A percentile compares a stretch with the other conserved stretches of the same genome.
These are phyloP conservation scores for Clonostachys sp. DNA, from an alignment of 2,329 filamentous ascomycete species.

Conservation along the genomic window DNA sequence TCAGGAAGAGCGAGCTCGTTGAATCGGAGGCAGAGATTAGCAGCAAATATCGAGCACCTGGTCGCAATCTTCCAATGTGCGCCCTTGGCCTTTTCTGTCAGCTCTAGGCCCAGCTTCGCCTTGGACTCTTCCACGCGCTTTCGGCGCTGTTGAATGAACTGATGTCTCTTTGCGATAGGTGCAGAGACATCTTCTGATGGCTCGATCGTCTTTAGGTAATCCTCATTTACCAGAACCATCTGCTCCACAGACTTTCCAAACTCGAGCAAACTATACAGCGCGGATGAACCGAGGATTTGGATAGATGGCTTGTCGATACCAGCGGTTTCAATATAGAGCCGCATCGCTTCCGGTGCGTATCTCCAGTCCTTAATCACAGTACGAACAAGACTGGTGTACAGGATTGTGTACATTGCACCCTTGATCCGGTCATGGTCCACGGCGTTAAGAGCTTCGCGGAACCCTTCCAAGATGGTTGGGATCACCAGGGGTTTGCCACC, in stretches of 20 bases:
- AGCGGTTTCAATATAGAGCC: conserved; percentile 83
- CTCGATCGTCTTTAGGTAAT: conserved; percentile 65
- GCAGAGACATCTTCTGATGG: conserved; percentile 60
- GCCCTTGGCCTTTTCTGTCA: conserved; percentile 70
- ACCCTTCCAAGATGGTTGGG: conserved; percentile 73
- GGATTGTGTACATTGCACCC: conserved; percentile 83
- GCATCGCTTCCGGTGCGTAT: conserved; percentile 85
- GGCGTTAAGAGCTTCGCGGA: conserved; percentile 72
- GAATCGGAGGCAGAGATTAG: conserved; percentile 88
- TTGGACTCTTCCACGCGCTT: conserved; percentile 80
- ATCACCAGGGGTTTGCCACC: conserved; percentile 87
- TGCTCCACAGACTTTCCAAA: conserved; percentile 86
- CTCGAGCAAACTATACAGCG: conserved; percentile 82
- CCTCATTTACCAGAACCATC: conserved; percentile 75
- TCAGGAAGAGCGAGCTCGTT: conserved; percentile 77
- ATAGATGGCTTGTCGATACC: conserved; percentile 92
- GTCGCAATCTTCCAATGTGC: conserved; percentile 97
- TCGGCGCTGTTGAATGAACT: conserved; percentile 71
- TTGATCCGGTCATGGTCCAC: conserved; percentile 91
- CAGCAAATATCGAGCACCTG: conserved; percentile 82
- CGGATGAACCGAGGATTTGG: conserved; percentile 78
- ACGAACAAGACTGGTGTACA: conserved; percentile 85
- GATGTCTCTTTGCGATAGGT: conserved; percentile 55
- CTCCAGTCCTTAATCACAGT: conserved; percentile 91
- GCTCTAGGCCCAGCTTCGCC: conserved; percentile 70